A percentile compares a stretch with the other conserved stretches of the same genome.
Evolutionary conservation across 2,329 filamentous ascomycete genomes (phyloP).

Genomic region (Trichoderma atroviride): DNA sequence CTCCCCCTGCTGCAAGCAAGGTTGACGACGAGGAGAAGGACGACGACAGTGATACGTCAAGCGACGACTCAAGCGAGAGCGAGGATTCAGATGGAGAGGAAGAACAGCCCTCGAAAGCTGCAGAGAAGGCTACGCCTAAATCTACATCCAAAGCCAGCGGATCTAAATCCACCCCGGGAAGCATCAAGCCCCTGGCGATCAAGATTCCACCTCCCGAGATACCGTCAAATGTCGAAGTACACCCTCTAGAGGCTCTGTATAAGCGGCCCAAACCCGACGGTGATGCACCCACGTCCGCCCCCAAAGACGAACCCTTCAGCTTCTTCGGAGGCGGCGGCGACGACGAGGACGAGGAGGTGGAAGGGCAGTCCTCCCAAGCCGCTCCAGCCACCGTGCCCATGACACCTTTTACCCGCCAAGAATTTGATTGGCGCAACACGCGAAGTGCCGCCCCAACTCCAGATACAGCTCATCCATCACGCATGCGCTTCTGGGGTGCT

Average conservation of each 20-base stretch:
- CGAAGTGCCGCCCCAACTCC: conserved; percentile 92
- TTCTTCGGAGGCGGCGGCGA: conserved; percentile 68
- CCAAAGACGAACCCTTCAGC: conserved; percentile 66
- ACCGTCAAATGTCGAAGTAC: conserved; percentile 58
- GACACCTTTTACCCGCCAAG: conserved; percentile 81
- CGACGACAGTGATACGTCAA: conserved; percentile 6
- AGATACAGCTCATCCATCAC: conserved; percentile 79
- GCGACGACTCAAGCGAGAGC: conserved; percentile 25
- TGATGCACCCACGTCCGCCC: conserved; percentile 35
- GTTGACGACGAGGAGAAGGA: conserved; percentile 4
- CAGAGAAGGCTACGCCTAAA: conserved; percentile 31
- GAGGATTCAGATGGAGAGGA: conserved; percentile 26
- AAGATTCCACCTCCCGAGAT: conserved; percentile 54
- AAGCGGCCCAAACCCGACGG: conserved; percentile 64
- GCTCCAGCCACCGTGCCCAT: conserved; percentile 57
- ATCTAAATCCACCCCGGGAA: conserved; percentile 52
- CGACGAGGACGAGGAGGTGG: conserved; percentile 53
- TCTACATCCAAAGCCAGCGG: conserved; percentile 37
- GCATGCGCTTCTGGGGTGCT: conserved; percentile 57
- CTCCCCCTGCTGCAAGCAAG: conserved; percentile 17
- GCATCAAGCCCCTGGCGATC: conserved; percentile 56
- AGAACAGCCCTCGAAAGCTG: conserved; percentile 19
- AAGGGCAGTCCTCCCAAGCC: conserved; percentile 40
- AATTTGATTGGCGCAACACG: conserved; percentile 73
- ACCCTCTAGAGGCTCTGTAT: conserved; percentile 91